phyloP scores from a whole-genome alignment of 1,284 basidiomycete species.

The Peniophora sp. region DNA sequence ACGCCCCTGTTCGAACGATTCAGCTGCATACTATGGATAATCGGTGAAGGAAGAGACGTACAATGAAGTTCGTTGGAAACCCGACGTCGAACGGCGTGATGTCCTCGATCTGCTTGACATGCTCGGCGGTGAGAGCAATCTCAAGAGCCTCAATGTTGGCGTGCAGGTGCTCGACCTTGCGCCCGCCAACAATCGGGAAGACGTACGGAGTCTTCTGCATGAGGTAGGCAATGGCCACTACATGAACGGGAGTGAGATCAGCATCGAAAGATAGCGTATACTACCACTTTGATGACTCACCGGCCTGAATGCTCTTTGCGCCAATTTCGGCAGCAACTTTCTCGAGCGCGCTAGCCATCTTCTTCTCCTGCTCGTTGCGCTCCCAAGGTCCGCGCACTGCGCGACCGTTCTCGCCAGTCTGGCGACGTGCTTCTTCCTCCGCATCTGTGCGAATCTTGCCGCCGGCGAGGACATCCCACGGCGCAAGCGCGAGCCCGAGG shows the following conservation, averaged over 20 bases:
- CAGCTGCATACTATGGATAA: not conserved
- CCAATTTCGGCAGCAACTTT: constrained; percentile 14
- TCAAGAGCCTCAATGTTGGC: not conserved
- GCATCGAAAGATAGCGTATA: not conserved
- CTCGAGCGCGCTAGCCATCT: constrained; percentile 14
- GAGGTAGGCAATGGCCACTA: not conserved
- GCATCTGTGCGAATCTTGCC: not conserved
- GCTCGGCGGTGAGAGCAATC: not conserved
- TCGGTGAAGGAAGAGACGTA: too few relatives aligned
- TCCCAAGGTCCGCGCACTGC: constrained; percentile 16
- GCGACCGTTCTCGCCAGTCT: not conserved
- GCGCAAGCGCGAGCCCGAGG: constrained; percentile 14
- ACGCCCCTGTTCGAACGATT: not conserved
- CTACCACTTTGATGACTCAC: not conserved
- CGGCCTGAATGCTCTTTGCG: constrained; percentile 10
- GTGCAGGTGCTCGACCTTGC: not conserved
- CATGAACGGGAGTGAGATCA: not conserved
- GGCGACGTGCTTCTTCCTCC: not conserved
- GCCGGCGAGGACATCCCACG: not conserved
- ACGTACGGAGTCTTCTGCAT: not conserved
- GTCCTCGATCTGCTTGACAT: not conserved
- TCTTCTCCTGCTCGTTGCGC: constrained; percentile 21
- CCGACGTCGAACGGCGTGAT: not conserved
- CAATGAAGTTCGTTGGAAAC: not conserved
- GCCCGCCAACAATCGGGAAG: not conserved